These are phyloP conservation scores for Pythium dissotocum DNA, from an alignment of 352 stramenopile genomes.

Conservation along the genomic window DNA sequence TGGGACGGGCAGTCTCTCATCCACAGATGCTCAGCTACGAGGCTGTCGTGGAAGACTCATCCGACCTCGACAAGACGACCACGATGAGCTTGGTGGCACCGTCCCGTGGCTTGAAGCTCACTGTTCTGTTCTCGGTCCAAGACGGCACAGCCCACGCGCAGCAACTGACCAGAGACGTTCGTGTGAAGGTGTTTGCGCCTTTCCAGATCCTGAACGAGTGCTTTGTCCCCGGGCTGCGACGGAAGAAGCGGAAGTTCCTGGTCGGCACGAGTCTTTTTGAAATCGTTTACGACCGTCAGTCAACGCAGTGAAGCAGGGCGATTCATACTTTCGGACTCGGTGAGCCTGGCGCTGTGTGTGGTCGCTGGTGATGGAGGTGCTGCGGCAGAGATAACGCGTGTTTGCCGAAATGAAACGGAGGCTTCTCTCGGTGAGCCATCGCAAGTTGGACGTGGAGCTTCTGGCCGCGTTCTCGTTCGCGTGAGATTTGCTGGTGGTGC, in stretches of 20 bases:
- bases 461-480: slow-evolving; percentile 16
- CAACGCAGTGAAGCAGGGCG: not conserved
- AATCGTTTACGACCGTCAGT: slow-evolving; percentile 5
- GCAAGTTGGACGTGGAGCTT: slow-evolving; percentile 25
- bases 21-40: slow-evolving; percentile 38
- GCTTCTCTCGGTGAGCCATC: slow-evolving; percentile 24
- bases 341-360: slow-evolving; percentile 12
- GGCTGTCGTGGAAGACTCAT: slow-evolving; percentile 29
- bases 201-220: slow-evolving; percentile 51
- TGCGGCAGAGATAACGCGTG: not conserved
- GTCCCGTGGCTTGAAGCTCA: slow-evolving; percentile 9
- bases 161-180: slow-evolving; percentile 30
- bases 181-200: slow-evolving; percentile 57
- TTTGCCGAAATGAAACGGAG: slow-evolving; percentile 29
- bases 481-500: slow-evolving; percentile 6
- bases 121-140: slow-evolving; percentile 36
- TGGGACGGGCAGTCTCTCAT: slow-evolving; percentile 11
- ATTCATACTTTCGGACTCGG: slow-evolving; percentile 1
- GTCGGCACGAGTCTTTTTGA: slow-evolving; percentile 56
- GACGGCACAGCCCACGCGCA: slow-evolving; percentile 26
- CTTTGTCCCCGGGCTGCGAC: slow-evolving; percentile 24
- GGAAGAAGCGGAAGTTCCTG: slow-evolving; percentile 38
- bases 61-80: not conserved
- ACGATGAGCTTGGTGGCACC: not conserved
- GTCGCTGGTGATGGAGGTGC: slow-evolving; percentile 6